Base-by-base conservation (phyloP, 768 basidiomycete species). In the Mycena rosella region DNA sequence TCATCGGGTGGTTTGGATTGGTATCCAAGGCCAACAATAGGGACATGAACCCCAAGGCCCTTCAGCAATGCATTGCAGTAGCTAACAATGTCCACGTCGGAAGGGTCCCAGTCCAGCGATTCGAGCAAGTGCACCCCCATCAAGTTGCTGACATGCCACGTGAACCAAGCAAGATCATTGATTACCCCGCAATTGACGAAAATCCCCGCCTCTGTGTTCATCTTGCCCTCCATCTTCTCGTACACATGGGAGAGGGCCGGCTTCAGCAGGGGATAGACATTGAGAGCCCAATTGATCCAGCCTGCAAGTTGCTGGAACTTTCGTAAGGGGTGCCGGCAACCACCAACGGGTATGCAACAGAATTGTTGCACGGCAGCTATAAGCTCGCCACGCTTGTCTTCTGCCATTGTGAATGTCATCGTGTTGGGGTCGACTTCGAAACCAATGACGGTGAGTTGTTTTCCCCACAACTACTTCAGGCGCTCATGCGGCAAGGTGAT, bases 201-300 rank as follows among this genome's bases (percentile, higher is more conserved):
- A 3, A 83, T 55, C 2, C 18, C 32, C 0, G 73, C 72, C 24
- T 70, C 45, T 0, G 45, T 10, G 11, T 68, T 52, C 0, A 40
- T n/a, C 51, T 80, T 78, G 0, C 76, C 77, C 0, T 51, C 29
- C 1, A 78, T 79, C 67, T 82, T 83, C 6, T 30, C 64, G 54
- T 83, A 83, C 4, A 78, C 11, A 9, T 69, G 56, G 6, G 51
- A 68, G 5, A 83, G 72, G 2, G 63, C 73, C 0, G 81, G 82
- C 0, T 72, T 67, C 0, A 80, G 63, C 0, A 79, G 67, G 0
- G 81, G 80, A 29, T n/a, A 78, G 2, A 81, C 78, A 56, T 84
- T 83, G 32, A 84, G 70, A 0, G 71, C 57, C 82, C 84, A 85
- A 62, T 83, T 85, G 15, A 80, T 38, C 68, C 76, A 80, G 0